These are phyloP conservation scores for Chaetomium strumarium DNA, from an alignment of 2,329 filamentous ascomycete genomes.

Conservation along the genomic window DNA sequence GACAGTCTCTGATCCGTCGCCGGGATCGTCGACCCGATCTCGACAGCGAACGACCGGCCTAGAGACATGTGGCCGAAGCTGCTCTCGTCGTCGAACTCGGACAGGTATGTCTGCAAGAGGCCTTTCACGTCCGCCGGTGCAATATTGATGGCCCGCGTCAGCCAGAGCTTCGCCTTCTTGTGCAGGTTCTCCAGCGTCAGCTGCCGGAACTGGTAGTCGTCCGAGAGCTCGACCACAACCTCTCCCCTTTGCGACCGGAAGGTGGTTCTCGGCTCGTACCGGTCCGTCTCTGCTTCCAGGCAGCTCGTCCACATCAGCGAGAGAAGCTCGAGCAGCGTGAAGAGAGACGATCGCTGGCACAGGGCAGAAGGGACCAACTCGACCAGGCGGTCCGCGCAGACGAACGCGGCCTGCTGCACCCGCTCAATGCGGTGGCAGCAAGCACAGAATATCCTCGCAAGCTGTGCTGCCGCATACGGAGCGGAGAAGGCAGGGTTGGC, in stretches of 20 bases:
- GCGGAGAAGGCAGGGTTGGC: constrained; percentile 76
- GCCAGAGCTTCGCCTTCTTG: constrained; percentile 72
- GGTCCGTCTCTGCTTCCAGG: constrained; percentile 86
- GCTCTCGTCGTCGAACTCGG: constrained; percentile 87
- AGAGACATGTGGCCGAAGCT: constrained; percentile 87
- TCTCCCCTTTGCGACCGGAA: constrained; percentile 73
- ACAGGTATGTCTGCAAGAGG: constrained; percentile 89
- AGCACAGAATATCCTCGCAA: constrained; percentile 75
- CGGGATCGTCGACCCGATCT: constrained; percentile 85
- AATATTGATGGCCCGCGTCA: constrained; percentile 71
- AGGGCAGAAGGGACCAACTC: constrained; percentile 79
- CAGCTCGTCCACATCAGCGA: constrained; percentile 95
- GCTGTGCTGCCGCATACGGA: constrained; percentile 80
- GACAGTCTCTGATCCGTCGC: constrained; percentile 77
- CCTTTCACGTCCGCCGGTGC: constrained; percentile 94
- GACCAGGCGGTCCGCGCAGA: constrained; percentile 81
- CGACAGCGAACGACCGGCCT: constrained; percentile 87
- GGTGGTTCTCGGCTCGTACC: constrained; percentile 79
- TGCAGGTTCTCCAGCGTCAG: constrained; percentile 74
- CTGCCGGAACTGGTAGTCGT: constrained; percentile 79
- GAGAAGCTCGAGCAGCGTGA: constrained; percentile 84
- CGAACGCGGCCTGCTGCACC: constrained; percentile 80
- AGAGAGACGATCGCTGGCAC: constrained; percentile 84
- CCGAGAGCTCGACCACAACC: constrained; percentile 84
- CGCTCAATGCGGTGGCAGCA: constrained; percentile 92